phyloP scores from a whole-genome alignment of 1,284 basidiomycete genomes.

The Ceratobasidium sp. region DNA sequence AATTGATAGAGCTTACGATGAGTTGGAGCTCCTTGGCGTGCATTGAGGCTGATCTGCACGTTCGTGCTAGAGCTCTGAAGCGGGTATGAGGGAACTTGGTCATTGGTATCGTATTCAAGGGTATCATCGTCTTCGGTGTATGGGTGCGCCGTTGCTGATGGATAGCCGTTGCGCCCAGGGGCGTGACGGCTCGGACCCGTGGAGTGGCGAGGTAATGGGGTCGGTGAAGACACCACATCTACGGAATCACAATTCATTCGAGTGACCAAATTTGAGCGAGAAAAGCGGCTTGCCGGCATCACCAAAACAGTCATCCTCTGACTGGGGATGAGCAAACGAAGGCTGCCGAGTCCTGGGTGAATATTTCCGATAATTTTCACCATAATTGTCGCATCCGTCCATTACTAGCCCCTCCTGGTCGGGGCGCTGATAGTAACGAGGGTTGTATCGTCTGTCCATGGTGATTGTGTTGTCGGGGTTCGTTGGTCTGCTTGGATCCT shows the following conservation, averaged over 20 bases:
- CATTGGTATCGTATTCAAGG: neutral
- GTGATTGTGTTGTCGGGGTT: constrained; percentile 10
- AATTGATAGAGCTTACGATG: no score
- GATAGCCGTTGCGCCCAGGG: neutral
- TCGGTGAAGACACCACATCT: constrained; percentile 26
- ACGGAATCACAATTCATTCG: neutral
- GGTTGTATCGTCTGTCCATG: constrained; percentile 1
- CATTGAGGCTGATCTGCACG: neutral
- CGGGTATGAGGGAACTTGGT: neutral
- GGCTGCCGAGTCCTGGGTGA: neutral
- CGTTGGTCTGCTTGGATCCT: constrained; percentile 2
- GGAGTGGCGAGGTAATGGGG: constrained; percentile 18
- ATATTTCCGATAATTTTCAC: neutral
- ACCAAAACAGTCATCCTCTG: constrained; percentile 11
- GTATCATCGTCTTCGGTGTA: neutral
- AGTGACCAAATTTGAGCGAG: neutral
- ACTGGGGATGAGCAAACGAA: constrained; percentile 1
- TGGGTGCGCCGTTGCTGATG: neutral
- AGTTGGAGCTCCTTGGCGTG: no score
- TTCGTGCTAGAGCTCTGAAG: neutral
- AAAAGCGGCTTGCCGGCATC: neutral
- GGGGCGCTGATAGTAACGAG: neutral
- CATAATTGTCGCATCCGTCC: neutral
- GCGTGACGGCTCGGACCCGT: neutral
- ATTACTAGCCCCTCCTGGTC: neutral